Base-by-base conservation (phyloP, 2,329 filamentous ascomycete genomes). In the Chrysosphaeria jannelii region DNA sequence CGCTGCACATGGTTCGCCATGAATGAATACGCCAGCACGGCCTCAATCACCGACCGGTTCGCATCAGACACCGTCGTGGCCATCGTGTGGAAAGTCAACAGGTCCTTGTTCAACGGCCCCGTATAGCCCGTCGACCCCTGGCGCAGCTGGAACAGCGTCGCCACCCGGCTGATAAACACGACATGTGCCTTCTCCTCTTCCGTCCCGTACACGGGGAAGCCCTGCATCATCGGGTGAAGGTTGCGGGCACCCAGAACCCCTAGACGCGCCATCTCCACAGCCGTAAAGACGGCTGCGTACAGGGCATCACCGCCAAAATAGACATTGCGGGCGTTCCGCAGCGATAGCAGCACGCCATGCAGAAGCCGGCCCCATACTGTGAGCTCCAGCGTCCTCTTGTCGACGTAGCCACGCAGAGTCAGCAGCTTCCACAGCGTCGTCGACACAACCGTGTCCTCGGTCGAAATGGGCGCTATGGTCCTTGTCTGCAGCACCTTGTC, bases 101-200 rank as follows among this genome's bases (percentile, higher is more conserved):
- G 53, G 33, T 81, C 78, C 42, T 85, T 69, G 50, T 78, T 90
- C 2, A 97, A 55, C 2, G 85, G 81, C 1, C 85, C 85, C 2
- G 81, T 91, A 44, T 91, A 97, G 14, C 85, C 85, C 34, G 81
- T 79, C 4, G 59, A 55, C 34, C 74, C 60, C 40, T 97, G 85
- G 15, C 66, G 62, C 30, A 93, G 53, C 37, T 71, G 75, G 24
- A 78, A 59, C 27, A 93, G 51, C 25, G 72, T 78, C 9, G 79
- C 74, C 29, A 79, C 69, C 19, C 85, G 69, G 33, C 78, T 85
- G 35, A 93, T 65, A 21, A 97, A 55, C 26, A 85, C 56, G 21
- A 78, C 64, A 36, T 68, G 69, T 15, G 58, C 53, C 39, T 72
- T 76, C 32, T 90, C 78, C 19, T 72, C 62, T 4, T 71, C 71